Conservation (phyloP, 2,329 filamentous ascomycete species). For the Talaromyces sp. region DNA sequence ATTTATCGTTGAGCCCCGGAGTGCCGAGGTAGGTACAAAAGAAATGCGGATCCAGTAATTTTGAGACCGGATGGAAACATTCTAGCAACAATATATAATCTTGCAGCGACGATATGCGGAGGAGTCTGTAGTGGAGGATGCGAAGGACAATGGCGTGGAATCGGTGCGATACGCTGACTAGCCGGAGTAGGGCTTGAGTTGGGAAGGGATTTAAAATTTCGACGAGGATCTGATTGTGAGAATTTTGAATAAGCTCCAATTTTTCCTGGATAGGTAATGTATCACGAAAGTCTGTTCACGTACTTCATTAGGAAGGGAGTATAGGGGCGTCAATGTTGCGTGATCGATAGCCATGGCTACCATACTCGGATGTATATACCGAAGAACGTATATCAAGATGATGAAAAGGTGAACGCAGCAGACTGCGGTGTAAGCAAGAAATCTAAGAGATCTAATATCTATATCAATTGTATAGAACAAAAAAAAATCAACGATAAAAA, state of each 20-base stretch:
- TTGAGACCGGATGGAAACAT: conserved; percentile 68
- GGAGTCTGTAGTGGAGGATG: conserved; percentile 60
- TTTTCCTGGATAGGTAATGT: too few species aligned
- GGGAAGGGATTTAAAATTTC: conserved; percentile 47
- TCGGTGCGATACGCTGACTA: conserved; percentile 57
- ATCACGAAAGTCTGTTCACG: not conserved
- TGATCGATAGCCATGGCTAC: not conserved
- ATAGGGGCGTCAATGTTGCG: not conserved
- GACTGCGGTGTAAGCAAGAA: not conserved
- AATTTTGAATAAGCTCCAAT: not conserved
- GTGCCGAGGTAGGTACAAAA: conserved; percentile 65
- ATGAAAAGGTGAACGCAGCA: not conserved
- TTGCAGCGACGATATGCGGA: conserved; percentile 53
- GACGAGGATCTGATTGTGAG: conserved; percentile 44
- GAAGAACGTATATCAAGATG: not conserved
- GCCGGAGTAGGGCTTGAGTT: conserved; percentile 50
- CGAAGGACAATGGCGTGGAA: conserved; percentile 60
- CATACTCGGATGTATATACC: not conserved
- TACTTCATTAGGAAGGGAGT: conserved; percentile 7
- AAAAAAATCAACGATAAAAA: not conserved
- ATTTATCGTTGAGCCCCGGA: conserved; percentile 49
- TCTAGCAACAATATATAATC: conserved; percentile 68
- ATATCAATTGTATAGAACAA: not conserved
- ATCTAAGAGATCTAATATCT: not conserved
- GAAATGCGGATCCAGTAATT: conserved; percentile 63